Percentiles rank a stretch among this genome's conserved stretches.
These are phyloP conservation scores for Carpinus fangiana DNA, from an alignment of 306 rosid species.

Conservation along the genomic window DNA sequence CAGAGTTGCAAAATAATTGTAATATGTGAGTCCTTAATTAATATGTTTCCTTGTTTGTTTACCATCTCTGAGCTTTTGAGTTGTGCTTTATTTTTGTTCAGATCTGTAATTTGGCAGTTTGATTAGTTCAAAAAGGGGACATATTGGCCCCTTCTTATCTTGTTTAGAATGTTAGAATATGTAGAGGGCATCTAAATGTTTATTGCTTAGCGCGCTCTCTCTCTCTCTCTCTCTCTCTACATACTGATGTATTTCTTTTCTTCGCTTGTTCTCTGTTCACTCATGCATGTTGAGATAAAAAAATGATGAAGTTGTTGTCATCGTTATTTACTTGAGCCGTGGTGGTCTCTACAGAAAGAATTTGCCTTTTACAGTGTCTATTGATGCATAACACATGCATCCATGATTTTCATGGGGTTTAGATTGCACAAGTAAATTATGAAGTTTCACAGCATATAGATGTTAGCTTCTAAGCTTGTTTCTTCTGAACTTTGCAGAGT, in stretches of 20 bases:
- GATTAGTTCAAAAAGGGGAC: neutral
- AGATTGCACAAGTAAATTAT: neutral
- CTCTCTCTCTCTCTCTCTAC: neutral
- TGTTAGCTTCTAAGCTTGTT: neutral
- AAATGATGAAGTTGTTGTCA: too few species aligned
- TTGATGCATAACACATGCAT: neutral
- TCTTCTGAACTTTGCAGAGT: neutral
- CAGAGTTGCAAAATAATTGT: conserved; percentile 94
- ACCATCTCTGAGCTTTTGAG: conserved; percentile 16
- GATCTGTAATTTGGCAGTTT: neutral
- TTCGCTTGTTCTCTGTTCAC: neutral
- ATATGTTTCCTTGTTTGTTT: neutral
- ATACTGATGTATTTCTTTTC: too few species aligned
- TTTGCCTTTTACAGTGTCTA: neutral
- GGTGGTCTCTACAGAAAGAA: neutral
- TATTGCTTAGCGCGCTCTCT: neutral
- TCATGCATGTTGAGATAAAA: neutral
- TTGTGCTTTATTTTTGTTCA: neutral
- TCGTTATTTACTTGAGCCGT: neutral
- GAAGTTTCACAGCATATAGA: neutral
- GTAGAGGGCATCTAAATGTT: neutral
- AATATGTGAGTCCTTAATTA: conserved; percentile 62
- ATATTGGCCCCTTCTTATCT: neutral
- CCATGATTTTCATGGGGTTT: neutral
- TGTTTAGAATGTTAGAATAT: neutral